phyloP scores from a whole-genome alignment of 2,329 filamentous ascomycete genomes.

The Colletotrichum sp. region DNA sequence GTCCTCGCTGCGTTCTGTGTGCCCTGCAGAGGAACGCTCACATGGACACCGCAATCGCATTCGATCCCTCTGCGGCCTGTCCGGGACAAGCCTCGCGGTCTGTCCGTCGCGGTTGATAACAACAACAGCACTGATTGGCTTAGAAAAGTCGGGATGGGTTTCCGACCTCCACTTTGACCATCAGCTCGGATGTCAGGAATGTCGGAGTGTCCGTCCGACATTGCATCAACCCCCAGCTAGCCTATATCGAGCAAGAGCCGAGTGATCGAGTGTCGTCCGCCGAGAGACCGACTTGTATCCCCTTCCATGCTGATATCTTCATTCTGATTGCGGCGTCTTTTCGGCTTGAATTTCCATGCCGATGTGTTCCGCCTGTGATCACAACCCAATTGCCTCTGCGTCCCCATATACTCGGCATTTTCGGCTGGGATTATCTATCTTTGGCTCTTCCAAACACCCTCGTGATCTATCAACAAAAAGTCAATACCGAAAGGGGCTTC shows the following conservation, averaged over 20 bases:
- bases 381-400: neutral
- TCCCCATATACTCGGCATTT: neutral
- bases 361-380: neutral
- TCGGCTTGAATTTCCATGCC: neutral
- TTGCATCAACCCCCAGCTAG: neutral
- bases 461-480: neutral
- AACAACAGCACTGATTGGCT: neutral
- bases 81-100: neutral
- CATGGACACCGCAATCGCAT: neutral
- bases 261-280: neutral
- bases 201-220: slow-evolving; percentile 2
- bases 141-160: neutral
- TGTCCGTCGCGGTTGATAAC: slow-evolving; percentile 35
- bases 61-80: slow-evolving; percentile 15
- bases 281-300: neutral
- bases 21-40: neutral
- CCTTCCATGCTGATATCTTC: neutral
- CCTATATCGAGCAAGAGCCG: neutral
- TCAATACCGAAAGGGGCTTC: neutral
- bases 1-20: neutral
- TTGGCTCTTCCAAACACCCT: neutral
- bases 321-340: neutral
- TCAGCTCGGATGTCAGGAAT: neutral
- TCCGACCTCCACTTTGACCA: neutral
- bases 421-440: neutral